Evolutionary conservation across 257 asterid species (phyloP), one percentile per base, ranked within the genome.

Genomic region (Plantago elongata): DNA sequence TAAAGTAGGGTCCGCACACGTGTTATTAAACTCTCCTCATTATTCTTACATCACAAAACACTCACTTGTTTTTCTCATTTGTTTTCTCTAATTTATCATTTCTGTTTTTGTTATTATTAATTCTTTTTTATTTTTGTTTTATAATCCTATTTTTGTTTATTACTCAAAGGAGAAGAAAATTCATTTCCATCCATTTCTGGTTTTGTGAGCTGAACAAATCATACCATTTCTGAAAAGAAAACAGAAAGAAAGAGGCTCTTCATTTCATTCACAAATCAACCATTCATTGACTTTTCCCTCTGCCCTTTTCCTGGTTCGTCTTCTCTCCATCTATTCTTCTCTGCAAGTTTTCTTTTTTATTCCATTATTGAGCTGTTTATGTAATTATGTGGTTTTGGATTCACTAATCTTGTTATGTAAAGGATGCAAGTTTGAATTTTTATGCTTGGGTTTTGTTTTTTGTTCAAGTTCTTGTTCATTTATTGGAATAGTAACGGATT

Each of bases 251-350:
- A 34, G 43, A 45, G 51, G 60, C 59, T 62, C 61, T 54, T 46
- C 68, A 62, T n/a, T 70, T 62, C 37, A 38, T 54, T 59, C 61
- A 34, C 40, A 4, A 34, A 4, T 34, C 40, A 34, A 1, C 69
- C 9, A 71, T 56, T 55, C 63, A 60, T 76, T 68, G 77, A 64
- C 67, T 51, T 72, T 72, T 54, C 47, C 46, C 61, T 66, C 70
- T 57, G 54, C 17, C 17, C 54, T 49, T 42, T 13, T 42, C 27
- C 49, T 42, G 51, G 63, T 58, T 29, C 30, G 63, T 13, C 9
- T 10, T 58, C 37, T 45, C 46, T 60, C 48, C 42, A 10, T 13
- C 30, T 45, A 0, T 18, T 11, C 5, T 43, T 43, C 17, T 44
- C 10, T 7, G 7, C 13, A 13, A 34, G 0, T 27, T 37, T 3